Evolutionary conservation across 1,139 yeast species (phyloP).

Genomic region (Hemisphaericaspora lyxosophila): DNA sequence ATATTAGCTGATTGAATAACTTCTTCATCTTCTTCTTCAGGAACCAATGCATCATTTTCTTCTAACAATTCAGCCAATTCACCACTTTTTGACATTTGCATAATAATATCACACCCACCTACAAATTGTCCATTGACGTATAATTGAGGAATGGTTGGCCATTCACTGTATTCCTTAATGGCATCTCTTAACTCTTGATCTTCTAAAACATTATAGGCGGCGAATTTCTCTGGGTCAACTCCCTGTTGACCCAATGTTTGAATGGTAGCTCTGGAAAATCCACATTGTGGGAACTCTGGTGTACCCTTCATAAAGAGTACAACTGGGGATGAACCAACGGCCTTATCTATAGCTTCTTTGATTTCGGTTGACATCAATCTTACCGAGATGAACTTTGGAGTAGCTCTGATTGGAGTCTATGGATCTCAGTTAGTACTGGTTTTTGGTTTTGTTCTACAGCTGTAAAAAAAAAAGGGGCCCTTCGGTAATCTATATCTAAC

Average conservation of each 20-base stretch:
- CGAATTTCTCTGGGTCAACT: constrained; percentile 93
- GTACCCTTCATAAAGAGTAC: constrained; percentile 96
- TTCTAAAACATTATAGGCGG: constrained; percentile 95
- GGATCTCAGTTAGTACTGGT: constrained; percentile 4
- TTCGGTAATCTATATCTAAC: too few species aligned
- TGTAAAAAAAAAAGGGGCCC: background rate
- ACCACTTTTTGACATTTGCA: constrained; percentile 89
- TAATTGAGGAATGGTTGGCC: constrained; percentile 90
- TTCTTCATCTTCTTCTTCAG: constrained; percentile 50
- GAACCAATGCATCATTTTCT: constrained; percentile 73
- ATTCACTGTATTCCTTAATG: constrained; percentile 88
- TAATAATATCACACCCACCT: constrained; percentile 96
- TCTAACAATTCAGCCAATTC: constrained; percentile 85
- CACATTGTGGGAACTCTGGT: constrained; percentile 98
- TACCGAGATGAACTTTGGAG: constrained; percentile 6
- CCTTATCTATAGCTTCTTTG: constrained; percentile 77
- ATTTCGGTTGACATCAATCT: constrained; percentile 79
- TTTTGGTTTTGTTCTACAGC: background rate
- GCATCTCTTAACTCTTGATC: constrained; percentile 92
- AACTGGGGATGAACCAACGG: constrained; percentile 86
- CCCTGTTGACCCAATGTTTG: constrained; percentile 95
- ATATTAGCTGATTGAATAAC: constrained; percentile 32
- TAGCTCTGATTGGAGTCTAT: constrained; percentile 7
- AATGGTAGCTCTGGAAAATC: constrained; percentile 93
- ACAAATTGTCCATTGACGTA: constrained; percentile 79